These are phyloP conservation scores for Colletotrichum abscissum DNA, from an alignment of 2,329 filamentous ascomycete genomes.

Conservation along the genomic window DNA sequence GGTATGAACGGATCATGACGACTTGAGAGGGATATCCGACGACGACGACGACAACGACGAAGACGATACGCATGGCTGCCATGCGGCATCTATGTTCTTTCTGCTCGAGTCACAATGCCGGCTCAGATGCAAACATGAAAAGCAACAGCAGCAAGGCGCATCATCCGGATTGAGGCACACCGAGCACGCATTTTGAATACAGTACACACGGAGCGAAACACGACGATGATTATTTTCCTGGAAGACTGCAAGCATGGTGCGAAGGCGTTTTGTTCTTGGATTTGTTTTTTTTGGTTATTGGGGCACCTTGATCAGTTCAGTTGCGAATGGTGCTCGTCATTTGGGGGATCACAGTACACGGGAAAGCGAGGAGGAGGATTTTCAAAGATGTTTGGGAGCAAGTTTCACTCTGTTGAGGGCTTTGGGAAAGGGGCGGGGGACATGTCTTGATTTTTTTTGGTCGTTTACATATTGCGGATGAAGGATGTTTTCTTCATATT, in stretches of 20 bases:
- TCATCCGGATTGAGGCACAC: not conserved
- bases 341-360: conserved; percentile 6
- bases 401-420: too few species aligned
- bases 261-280: not conserved
- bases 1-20: not conserved
- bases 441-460: too few species aligned
- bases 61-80: too few species aligned
- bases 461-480: too few species aligned
- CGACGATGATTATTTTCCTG: not conserved
- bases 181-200: too few species aligned
- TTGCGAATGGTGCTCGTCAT: not conserved
- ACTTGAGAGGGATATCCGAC: not conserved
- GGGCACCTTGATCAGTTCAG: not conserved
- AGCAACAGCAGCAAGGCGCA: too few species aligned
- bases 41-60: not conserved
- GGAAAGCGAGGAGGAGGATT: not conserved
- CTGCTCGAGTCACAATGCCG: too few species aligned
- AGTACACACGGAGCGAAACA: not conserved
- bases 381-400: too few species aligned
- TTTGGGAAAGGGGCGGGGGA: too few species aligned
- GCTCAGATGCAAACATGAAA: too few species aligned
- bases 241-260: conserved; percentile 1
- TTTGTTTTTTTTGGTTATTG: not conserved
- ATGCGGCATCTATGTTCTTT: too few species aligned
- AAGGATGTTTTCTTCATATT: not conserved